phyloP scores from a whole-genome alignment of 352 stramenopile genomes.

The Achlya hypogyna region DNA sequence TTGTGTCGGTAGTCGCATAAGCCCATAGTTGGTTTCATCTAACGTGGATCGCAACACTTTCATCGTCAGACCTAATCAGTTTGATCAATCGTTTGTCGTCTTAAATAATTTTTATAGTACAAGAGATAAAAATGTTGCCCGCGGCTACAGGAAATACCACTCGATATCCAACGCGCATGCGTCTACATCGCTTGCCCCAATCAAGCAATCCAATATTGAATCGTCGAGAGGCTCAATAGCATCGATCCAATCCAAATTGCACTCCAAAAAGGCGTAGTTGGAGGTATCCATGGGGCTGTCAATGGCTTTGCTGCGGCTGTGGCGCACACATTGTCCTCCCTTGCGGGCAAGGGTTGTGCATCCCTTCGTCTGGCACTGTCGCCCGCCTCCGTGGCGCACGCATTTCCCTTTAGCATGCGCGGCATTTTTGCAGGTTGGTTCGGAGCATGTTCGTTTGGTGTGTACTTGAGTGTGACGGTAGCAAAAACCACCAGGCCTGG shows the following conservation, averaged over 20 bases:
- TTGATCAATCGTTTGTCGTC: no score
- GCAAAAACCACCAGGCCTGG: not conserved
- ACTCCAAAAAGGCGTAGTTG: no score
- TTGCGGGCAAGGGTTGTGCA: constrained; percentile 1
- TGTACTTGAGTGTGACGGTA: constrained; percentile 1
- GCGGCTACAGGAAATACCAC: not conserved
- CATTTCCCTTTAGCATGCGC: not conserved
- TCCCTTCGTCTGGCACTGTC: not conserved
- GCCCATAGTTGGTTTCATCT: no score
- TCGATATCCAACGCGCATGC: not conserved
- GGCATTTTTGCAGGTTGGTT: constrained; percentile 1
- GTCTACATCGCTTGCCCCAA: not conserved
- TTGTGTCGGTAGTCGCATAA: no score
- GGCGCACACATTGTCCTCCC: constrained; percentile 5
- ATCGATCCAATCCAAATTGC: not conserved
- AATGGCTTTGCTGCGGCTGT: no score
- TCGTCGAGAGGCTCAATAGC: not conserved
- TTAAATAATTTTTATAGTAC: no score
- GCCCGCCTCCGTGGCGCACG: constrained; percentile 7
- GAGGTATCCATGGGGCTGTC: no score
- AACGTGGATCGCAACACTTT: no score
- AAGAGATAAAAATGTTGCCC: no score
- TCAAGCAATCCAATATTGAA: not conserved
- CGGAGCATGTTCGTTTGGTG: constrained; percentile 1
- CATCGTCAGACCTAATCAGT: no score